These are phyloP conservation scores for Oxalis stricta DNA, from an alignment of 441 rosid genomes.

Conservation along the genomic window DNA sequence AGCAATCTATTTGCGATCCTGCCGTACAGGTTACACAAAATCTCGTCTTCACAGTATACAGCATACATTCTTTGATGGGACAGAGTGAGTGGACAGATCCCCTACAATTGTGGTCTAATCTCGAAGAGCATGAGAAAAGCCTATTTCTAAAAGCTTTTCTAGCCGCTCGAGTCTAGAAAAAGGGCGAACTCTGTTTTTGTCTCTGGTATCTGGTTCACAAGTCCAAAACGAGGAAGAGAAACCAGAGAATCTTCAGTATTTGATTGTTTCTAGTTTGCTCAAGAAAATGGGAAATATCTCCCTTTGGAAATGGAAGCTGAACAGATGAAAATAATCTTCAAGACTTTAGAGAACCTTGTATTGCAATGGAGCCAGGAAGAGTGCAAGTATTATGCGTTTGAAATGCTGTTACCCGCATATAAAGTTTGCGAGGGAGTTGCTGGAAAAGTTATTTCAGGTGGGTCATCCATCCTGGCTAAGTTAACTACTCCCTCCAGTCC, in stretches of 20 bases:
- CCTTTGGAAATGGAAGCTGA: conserved; percentile 50
- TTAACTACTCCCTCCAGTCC: no score
- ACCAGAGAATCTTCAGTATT: conserved; percentile 19
- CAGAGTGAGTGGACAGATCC: conserved; percentile 22
- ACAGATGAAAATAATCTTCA: conserved; percentile 68
- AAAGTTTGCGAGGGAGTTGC: conserved; percentile 86
- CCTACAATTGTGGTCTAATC: conserved; percentile 37
- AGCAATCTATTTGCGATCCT: conserved; percentile 22
- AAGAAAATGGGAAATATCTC: conserved; percentile 72
- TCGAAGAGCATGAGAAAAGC: conserved; percentile 45
- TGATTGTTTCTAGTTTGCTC: conserved; percentile 45
- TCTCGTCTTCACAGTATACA: conserved; percentile 40
- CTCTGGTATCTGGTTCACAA: conserved; percentile 33
- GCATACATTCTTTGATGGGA: conserved; percentile 46
- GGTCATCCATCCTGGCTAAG: conserved; percentile 6
- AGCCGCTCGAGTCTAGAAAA: conserved; percentile 53
- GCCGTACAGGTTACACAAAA: conserved; percentile 34
- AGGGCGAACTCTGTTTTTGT: conserved; percentile 39
- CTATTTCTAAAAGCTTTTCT: conserved; percentile 60
- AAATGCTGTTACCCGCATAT: conserved; percentile 62
- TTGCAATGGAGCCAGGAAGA: conserved; percentile 32
- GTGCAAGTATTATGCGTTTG: conserved; percentile 32
- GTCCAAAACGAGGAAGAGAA: conserved; percentile 20
- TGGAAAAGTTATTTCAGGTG: conserved; percentile 66
- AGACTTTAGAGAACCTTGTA: conserved; percentile 34